Percentiles rank a stretch among this genome's conserved stretches.
phyloP scores from a whole-genome alignment of 75 land plant genomes.

The Larix kaempferi region DNA sequence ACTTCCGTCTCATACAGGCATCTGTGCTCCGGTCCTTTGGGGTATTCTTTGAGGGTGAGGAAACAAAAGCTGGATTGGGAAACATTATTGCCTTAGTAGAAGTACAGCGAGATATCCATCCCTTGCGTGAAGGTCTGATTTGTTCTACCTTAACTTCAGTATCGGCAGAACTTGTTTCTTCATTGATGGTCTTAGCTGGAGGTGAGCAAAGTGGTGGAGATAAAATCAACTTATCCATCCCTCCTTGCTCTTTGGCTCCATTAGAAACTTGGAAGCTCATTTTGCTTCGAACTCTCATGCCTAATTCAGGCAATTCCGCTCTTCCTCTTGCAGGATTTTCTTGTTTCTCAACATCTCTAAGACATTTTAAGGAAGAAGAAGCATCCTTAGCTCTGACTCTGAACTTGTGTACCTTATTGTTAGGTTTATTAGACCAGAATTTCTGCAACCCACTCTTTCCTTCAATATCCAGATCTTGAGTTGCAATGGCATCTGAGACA shows the following conservation, averaged over 20 bases:
- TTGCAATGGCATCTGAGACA: not conserved
- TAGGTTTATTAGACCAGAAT: not conserved
- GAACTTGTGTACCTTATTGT: not conserved
- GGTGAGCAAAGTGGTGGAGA: not conserved
- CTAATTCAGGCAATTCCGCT: not conserved
- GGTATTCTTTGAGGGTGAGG: not conserved
- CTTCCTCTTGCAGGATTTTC: not conserved
- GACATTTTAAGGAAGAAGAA: not conserved
- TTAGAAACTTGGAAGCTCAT: not conserved
- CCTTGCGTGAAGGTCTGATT: not conserved
- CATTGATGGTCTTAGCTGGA: slow-evolving; percentile 3
- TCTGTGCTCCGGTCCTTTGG: not conserved
- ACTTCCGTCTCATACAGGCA: not conserved
- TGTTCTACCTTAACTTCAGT: not conserved
- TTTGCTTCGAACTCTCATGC: not conserved
- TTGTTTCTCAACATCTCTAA: slow-evolving; percentile 1
- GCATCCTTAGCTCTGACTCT: not conserved
- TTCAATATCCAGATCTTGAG: not conserved
- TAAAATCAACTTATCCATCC: not conserved
- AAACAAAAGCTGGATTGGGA: slow-evolving; percentile 5
- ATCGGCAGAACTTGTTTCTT: not conserved
- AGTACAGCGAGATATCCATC: slow-evolving; percentile 3
- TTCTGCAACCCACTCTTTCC: not conserved
- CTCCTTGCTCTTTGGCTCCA: not conserved
- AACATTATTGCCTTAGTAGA: slow-evolving; percentile 10